phyloP scores from a whole-genome alignment of 495 filamentous ascomycete genomes.

The Letharia lupina region DNA sequence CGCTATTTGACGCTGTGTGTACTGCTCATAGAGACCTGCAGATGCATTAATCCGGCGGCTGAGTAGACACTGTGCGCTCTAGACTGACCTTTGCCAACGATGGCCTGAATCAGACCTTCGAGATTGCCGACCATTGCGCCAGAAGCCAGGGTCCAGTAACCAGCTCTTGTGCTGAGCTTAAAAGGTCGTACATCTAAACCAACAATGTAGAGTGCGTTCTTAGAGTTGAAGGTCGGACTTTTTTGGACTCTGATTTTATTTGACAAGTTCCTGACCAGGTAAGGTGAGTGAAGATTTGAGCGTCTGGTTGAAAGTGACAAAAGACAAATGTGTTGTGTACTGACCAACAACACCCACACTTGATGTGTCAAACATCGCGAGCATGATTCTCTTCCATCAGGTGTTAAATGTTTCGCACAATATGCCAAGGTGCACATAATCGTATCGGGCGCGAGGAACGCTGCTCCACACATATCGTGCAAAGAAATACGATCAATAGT shows the following conservation, averaged over 20 bases:
- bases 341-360: neutral
- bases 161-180: neutral
- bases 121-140: neutral
- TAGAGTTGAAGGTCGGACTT: neutral
- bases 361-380: neutral
- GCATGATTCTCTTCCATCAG: neutral
- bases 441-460: neutral
- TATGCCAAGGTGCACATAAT: neutral
- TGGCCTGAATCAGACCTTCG: neutral
- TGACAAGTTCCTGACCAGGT: neutral
- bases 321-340: neutral
- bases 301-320: neutral
- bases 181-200: neutral
- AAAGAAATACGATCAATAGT: neutral
- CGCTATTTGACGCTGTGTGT: neutral
- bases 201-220: neutral
- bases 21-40: neutral
- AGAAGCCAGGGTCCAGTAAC: neutral
- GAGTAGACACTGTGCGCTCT: neutral
- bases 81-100: neutral
- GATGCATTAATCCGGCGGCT: neutral
- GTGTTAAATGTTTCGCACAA: neutral
- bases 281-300: neutral
- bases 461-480: neutral
- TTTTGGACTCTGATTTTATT: neutral